Evolutionary conservation across 306 rosid genomes (phyloP), one percentile per base, ranked within the genome.

Genomic region (Casuarina equisetifolia): DNA sequence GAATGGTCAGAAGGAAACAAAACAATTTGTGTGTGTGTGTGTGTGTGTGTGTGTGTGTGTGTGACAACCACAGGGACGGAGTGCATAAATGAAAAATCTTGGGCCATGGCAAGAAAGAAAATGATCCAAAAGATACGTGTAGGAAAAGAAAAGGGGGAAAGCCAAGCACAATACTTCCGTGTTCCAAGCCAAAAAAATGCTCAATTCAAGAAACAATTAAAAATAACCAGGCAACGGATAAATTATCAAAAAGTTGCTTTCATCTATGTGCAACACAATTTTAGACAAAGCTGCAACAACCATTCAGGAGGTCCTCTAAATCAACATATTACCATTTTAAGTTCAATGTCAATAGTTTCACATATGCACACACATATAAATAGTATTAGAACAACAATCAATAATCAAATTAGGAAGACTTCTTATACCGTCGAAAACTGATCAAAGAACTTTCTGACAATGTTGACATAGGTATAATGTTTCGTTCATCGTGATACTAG

Each of bases 31-130:
- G 32, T 25, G 32, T 25, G 32, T 25, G 32, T 25, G 32, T 25
- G 32, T 25, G 32, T 25, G 54, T 20, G 46, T 25, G 32, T 25
- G 32, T 25, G 32, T 25, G 32, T 25, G 32, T 25, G 32, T 25
- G 54, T 20, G 46, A 82, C 66, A 70, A 50, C 70, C 19, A 40
- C 50, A 66, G 49, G 52, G 54, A 59, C 35, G 12, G 49, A 25
- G 63, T 9, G 32, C 35, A 52, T 7, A 19, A 17, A 12, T 40
- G 45, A 73, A 79, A 73, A 13, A 69, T 61, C 49, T 72, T 48
- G 16, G 36, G 51, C 32, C 48, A 35, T 36, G 15, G 39, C 48
- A 4, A 46, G 50, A 40, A 4, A 4, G 64, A 48, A 25, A 58
- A 59, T 36, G 38, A 44, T 32, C 20, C 25, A 57, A 8, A 57